Conservation (phyloP, 2,329 filamentous ascomycete species). For the Mariannaea elegans region DNA sequence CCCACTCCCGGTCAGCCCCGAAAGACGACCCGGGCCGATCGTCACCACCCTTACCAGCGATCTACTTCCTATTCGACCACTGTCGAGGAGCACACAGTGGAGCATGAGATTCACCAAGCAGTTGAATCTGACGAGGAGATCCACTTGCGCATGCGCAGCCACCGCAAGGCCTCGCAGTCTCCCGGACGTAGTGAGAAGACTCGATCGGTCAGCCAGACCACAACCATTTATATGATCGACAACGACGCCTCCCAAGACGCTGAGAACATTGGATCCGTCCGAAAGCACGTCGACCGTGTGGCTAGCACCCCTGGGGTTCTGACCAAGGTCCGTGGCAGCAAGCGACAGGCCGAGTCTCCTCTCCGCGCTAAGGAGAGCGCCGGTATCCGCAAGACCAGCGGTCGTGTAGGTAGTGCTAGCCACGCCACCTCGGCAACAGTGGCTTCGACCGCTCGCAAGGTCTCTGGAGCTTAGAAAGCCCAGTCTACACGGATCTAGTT, state of each 20-base stretch:
- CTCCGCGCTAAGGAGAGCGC: constrained; percentile 60
- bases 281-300: constrained; percentile 67
- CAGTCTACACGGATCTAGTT: constrained; percentile 30
- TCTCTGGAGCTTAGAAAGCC: constrained; percentile 55
- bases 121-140: constrained; percentile 84
- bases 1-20: constrained; percentile 95
- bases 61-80: constrained; percentile 56
- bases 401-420: constrained; percentile 68
- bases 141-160: constrained; percentile 77
- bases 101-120: constrained; percentile 69
- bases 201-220: constrained; percentile 79
- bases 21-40: constrained; percentile 82
- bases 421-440: constrained; percentile 52
- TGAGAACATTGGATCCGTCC: constrained; percentile 72
- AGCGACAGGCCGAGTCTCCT: constrained; percentile 60
- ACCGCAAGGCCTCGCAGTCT: constrained; percentile 71
- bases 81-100: constrained; percentile 58
- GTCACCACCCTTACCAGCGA: constrained; percentile 77
- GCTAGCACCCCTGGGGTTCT: constrained; percentile 64
- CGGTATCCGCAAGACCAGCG: constrained; percentile 72
- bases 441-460: constrained; percentile 60
- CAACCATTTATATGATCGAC: constrained; percentile 72
- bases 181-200: constrained; percentile 69
- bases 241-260: constrained; percentile 75
- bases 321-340: constrained; percentile 72